Evolutionary conservation across 495 filamentous ascomycete species (phyloP), one percentile per base, ranked within the genome.

Genomic region (Penicillium paxilli): DNA sequence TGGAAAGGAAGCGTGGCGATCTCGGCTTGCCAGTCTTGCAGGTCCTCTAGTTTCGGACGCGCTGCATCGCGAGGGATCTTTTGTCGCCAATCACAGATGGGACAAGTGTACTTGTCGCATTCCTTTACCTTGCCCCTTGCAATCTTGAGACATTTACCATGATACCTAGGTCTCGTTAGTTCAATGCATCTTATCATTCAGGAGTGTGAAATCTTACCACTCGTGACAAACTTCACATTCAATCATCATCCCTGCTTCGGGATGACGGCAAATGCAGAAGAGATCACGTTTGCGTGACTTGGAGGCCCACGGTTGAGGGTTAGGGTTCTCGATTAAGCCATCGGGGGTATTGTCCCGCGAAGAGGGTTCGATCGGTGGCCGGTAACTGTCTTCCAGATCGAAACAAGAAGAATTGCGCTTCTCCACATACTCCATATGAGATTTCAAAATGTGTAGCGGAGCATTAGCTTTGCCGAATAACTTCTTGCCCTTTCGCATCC

Each of bases 401-500:
- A 98, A 98, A 70, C 94, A 99, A 56, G 87, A 87, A 21, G 84
- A 68, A 56, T 99, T 99, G 25, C 91, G 87, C 41, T 89, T 87
- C 19, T 89, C 83, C 4, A 98, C 95, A 66, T 92, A 90, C 47
- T 92, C 87, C 92, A 99, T 96, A 61, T 99, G 92, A 21, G 83
- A 84, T 54, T 89, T 89, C 22, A 99, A 74, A 55, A 99, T 99
- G 63, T 98, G 94, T 24, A 99, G 71, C 10, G 94, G 94, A 3
- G 94, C 94, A 67, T 99, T 99, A 3, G 95, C 92, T 71, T 99
- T 99, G 32, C 95, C 95, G 60, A 99, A 99, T 0, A 99, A 75
- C 72, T 98, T 98, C 74, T 99, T 99, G 24, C 94, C 94, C 60
- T 92, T 90, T 37, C 94, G 79, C 94, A 99, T 99, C 94, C 94